Evolutionary conservation across 768 basidiomycete genomes (phyloP).

Genomic region (Tricholoma bakamatsutake): DNA sequence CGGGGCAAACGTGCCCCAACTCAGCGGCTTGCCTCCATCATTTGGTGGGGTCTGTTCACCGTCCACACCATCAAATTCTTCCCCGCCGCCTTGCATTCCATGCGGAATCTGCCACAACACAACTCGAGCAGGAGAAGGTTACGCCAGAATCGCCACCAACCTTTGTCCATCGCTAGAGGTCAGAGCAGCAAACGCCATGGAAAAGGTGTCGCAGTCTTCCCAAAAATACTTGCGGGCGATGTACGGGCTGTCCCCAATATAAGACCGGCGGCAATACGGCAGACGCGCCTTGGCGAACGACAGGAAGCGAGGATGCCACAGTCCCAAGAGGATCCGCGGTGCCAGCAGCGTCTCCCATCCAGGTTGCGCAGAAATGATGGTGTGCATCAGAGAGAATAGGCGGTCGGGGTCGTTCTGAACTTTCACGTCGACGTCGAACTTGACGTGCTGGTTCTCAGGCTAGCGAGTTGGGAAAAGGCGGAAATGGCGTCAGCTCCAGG

Average conservation of each 20-base stretch:
- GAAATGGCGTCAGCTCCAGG: constrained; percentile 9
- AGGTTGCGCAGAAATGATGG: constrained; percentile 53
- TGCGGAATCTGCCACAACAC: constrained; percentile 54
- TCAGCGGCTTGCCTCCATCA: constrained; percentile 69
- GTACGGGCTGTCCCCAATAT: constrained; percentile 71
- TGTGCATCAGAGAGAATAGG: constrained; percentile 78
- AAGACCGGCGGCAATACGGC: constrained; percentile 78
- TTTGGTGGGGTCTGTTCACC: constrained; percentile 82
- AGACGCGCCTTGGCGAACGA: constrained; percentile 66
- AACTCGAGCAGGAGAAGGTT: constrained; percentile 1
- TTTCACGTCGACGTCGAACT: constrained; percentile 91
- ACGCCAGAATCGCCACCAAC: constrained; percentile 35
- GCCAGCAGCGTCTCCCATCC: constrained; percentile 74
- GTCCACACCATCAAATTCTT: constrained; percentile 96
- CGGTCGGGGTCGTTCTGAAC: constrained; percentile 84
- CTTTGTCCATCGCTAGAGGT: constrained; percentile 66
- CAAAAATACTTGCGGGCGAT: constrained; percentile 87
- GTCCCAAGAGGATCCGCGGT: constrained; percentile 73
- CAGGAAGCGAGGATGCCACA: constrained; percentile 93
- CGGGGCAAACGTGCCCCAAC: neutral
- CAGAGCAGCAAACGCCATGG: constrained; percentile 70
- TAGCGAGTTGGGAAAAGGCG: constrained; percentile 16
- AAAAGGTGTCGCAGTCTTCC: constrained; percentile 81
- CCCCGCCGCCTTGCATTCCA: constrained; percentile 70
- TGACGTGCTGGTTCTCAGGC: constrained; percentile 72